phyloP scores from a whole-genome alignment of 768 basidiomycete genomes.

The Tricholoma hemisulphureum region DNA sequence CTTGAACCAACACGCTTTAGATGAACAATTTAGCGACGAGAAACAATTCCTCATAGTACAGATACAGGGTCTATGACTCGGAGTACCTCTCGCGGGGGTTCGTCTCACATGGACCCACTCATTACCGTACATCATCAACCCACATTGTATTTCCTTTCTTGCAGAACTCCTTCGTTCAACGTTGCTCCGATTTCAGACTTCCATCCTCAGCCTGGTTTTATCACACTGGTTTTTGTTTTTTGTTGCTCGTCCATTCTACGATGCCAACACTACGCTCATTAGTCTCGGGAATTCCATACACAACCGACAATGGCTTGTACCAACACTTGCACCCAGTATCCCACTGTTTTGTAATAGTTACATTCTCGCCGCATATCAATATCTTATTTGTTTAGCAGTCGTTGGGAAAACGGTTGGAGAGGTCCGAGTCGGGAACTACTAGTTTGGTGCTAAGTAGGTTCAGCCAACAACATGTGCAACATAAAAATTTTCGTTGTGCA shows the following conservation, averaged over 20 bases:
- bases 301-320: neutral
- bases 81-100: neutral
- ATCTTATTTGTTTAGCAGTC: too few species aligned
- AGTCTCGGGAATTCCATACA: neutral
- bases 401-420: too few species aligned
- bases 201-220: neutral
- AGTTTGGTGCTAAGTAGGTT: too few species aligned
- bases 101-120: neutral
- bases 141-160: neutral
- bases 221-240: neutral
- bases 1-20: conserved; percentile 33
- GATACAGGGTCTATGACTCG: conserved; percentile 68
- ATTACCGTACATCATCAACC: neutral
- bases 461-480: too few species aligned
- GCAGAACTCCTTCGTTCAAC: neutral
- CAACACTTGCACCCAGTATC: neutral
- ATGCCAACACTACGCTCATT: neutral
- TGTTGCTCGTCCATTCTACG: neutral
- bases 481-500: too few species aligned
- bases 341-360: neutral
- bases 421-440: too few species aligned
- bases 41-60: conserved; percentile 95
- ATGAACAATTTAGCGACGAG: conserved; percentile 97
- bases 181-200: neutral
- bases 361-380: neutral